Evolutionary conservation across 2,329 filamentous ascomycete genomes (phyloP).

Genomic region (Neoscytalidium dimidiatum): DNA sequence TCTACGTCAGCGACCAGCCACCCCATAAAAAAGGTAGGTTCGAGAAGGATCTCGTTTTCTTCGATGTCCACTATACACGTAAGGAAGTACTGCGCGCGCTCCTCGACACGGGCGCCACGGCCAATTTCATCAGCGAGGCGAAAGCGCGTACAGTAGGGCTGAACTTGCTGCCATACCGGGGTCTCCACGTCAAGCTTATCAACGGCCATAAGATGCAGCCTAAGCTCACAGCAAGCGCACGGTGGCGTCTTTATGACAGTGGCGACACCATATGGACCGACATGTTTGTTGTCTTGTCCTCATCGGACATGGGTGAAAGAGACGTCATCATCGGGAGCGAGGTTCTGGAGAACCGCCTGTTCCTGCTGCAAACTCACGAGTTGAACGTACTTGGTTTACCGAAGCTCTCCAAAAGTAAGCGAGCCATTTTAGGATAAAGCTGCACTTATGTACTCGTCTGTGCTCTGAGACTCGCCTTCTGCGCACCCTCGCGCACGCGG

Average conservation of each 20-base stretch:
- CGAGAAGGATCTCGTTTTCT: background rate
- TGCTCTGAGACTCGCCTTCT: too few species aligned
- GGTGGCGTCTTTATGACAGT: background rate
- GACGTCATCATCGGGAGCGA: background rate
- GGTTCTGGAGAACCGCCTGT: background rate
- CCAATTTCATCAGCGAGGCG: background rate
- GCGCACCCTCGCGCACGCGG: too few species aligned
- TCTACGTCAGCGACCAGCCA: background rate
- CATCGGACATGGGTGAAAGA: background rate
- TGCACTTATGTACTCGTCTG: too few species aligned
- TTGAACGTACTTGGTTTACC: background rate
- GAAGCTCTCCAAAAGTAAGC: background rate
- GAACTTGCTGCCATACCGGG: background rate
- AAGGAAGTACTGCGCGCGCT: slow-evolving; percentile 19
- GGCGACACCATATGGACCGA: background rate
- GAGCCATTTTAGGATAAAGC: background rate
- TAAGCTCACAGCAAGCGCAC: background rate
- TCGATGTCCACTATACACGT: background rate
- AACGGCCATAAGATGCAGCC: background rate
- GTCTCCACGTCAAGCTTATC: background rate
- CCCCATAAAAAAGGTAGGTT: background rate
- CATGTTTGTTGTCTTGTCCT: background rate
- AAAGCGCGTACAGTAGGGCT: background rate
- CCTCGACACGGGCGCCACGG: background rate
- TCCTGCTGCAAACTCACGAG: background rate